Percentiles rank a stretch among this genome's conserved stretches.
Evolutionary conservation across 352 stramenopile species (phyloP).

Genomic region (Phytopythium helicoides): DNA sequence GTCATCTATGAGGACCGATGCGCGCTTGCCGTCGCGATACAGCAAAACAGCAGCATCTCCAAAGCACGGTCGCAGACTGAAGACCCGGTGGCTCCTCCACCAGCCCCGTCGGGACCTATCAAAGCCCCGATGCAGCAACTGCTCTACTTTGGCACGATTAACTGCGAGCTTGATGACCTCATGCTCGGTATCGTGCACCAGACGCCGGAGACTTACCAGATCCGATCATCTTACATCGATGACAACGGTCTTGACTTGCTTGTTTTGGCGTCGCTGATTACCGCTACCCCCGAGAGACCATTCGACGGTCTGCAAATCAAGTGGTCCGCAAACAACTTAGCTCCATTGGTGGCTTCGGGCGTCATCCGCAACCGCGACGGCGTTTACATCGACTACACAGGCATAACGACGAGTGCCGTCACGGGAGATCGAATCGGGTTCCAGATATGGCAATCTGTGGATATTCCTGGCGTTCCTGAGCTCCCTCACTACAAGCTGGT

Average conservation of each 20-base stretch:
- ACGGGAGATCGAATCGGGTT: constrained; percentile 47
- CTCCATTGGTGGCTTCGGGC: constrained; percentile 17
- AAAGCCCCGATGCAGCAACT: constrained; percentile 16
- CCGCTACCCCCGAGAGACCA: constrained; percentile 15
- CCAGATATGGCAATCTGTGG: constrained; percentile 41
- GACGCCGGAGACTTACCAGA: constrained; percentile 26
- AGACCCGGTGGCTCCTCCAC: constrained; percentile 10
- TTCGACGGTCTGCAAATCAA: constrained; percentile 36
- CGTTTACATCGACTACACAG: constrained; percentile 43
- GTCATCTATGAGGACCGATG: constrained; percentile 43
- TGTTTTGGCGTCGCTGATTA: constrained; percentile 21
- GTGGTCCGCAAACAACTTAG: constrained; percentile 34
- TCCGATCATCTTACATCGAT: constrained; percentile 46
- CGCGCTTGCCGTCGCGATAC: constrained; percentile 24
- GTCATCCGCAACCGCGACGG: constrained; percentile 40
- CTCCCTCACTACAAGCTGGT: constrained; percentile 34
- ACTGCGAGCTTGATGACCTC: constrained; percentile 42
- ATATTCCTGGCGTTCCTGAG: constrained; percentile 24
- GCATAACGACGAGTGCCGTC: constrained; percentile 24
- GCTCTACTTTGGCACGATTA: constrained; percentile 36
- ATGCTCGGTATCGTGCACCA: constrained; percentile 34
- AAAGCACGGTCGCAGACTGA: constrained; percentile 13
- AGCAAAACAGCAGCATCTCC: constrained; percentile 16
- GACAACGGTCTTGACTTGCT: constrained; percentile 30
- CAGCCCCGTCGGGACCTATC: constrained; percentile 1